Percentiles rank a stretch among this genome's conserved stretches.
These are phyloP conservation scores for Galeopsis tetrahit DNA, from an alignment of 257 asterid species.

Conservation along the genomic window DNA sequence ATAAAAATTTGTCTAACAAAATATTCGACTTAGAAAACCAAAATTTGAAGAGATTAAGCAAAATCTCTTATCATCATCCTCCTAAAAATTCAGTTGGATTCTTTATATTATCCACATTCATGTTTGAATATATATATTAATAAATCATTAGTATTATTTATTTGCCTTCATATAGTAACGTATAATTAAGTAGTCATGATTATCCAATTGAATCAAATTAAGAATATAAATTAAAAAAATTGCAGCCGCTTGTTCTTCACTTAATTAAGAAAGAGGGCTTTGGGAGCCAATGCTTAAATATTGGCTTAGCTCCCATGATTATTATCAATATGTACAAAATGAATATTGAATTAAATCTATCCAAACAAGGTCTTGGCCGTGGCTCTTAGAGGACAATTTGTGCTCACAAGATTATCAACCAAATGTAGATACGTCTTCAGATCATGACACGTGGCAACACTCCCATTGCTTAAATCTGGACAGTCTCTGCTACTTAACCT, in stretches of 20 bases:
- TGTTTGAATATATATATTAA: too few relatives aligned
- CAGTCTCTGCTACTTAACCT: constrained; percentile 68
- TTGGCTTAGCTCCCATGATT: constrained; percentile 19
- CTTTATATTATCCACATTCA: too few relatives aligned
- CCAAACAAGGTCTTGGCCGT: constrained; percentile 51
- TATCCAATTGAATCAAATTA: not conserved
- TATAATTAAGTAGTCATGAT: not conserved
- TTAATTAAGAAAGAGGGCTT: constrained; percentile 28
- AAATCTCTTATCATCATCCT: too few relatives aligned
- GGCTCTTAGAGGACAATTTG: constrained; percentile 67
- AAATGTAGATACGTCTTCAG: constrained; percentile 81
- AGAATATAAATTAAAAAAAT: too few relatives aligned
- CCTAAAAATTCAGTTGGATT: too few relatives aligned
- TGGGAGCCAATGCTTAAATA: constrained; percentile 4
- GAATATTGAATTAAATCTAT: not conserved
- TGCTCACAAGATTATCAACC: constrained; percentile 61
- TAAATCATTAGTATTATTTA: too few relatives aligned
- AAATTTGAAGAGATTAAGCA: not conserved
- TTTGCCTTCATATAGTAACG: too few relatives aligned
- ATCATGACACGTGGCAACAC: constrained; percentile 76
- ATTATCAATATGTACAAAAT: not conserved
- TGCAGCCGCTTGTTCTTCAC: not conserved
- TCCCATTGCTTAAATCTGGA: constrained; percentile 49
- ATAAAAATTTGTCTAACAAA: constrained; percentile 5
- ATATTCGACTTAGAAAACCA: constrained; percentile 5